A percentile compares a stretch with the other conserved stretches of the same genome.
Evolutionary conservation across 352 stramenopile genomes (phyloP).

Genomic region (Phytopythium sindhum): DNA sequence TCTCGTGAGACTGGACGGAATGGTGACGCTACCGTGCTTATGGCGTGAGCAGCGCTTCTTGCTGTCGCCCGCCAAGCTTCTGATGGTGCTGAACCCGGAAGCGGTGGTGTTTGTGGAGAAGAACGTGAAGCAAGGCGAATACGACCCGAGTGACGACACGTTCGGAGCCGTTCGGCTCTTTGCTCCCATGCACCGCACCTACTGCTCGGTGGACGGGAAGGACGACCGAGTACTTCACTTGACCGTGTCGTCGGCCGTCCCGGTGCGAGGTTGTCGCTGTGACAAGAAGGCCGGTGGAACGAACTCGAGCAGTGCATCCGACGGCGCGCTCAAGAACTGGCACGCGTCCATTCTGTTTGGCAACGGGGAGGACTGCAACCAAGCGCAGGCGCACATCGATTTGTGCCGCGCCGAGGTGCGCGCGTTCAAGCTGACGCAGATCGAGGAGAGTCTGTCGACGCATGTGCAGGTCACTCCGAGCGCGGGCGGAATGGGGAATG

Average conservation of each 20-base stretch:
- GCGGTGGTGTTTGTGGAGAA: conserved; percentile 66
- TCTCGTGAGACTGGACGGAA: conserved; percentile 44
- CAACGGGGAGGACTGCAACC: conserved; percentile 51
- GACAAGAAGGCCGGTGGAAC: conserved; percentile 38
- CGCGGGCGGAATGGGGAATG: neutral
- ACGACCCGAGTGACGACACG: conserved; percentile 21
- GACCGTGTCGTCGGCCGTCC: conserved; percentile 48
- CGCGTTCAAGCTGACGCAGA: conserved; percentile 75
- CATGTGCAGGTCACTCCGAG: conserved; percentile 51
- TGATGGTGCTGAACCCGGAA: conserved; percentile 76
- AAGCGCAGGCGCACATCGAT: conserved; percentile 70
- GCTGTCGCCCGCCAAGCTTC: conserved; percentile 45
- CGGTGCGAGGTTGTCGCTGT: conserved; percentile 61
- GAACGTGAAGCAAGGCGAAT: conserved; percentile 1
- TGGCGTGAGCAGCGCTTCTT: conserved; percentile 81
- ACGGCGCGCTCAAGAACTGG: conserved; percentile 41
- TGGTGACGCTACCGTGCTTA: conserved; percentile 67
- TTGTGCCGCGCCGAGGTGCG: conserved; percentile 71
- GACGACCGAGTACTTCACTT: conserved; percentile 73
- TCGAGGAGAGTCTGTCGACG: conserved; percentile 61
- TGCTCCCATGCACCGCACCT: conserved; percentile 68
- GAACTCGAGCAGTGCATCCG: conserved; percentile 19
- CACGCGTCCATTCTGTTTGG: conserved; percentile 66
- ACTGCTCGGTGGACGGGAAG: conserved; percentile 60
- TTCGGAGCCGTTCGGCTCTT: conserved; percentile 59